Evolutionary conservation across 2,329 filamentous ascomycete species (phyloP).

Genomic region (Calonectria ilicicola): DNA sequence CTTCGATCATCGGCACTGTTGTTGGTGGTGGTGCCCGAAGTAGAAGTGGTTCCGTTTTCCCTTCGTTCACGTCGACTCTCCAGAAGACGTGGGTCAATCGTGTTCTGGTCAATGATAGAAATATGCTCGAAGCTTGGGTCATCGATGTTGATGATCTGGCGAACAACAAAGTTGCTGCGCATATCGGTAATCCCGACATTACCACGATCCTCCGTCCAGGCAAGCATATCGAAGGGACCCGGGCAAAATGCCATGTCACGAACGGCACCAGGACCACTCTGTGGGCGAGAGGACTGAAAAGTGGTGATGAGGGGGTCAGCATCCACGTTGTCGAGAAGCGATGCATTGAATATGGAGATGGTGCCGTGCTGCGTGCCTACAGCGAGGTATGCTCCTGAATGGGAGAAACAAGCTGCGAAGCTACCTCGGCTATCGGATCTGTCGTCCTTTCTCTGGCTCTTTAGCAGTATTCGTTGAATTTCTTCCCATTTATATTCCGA

Average conservation of each 20-base stretch:
- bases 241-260: slow-evolving; percentile 94
- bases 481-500: slow-evolving; percentile 62
- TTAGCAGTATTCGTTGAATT: slow-evolving; percentile 65
- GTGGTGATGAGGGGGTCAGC: slow-evolving; percentile 76
- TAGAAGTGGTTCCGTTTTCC: slow-evolving; percentile 25
- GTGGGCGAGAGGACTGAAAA: slow-evolving; percentile 82
- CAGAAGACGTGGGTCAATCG: slow-evolving; percentile 65
- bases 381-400: slow-evolving; percentile 77
- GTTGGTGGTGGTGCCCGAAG: slow-evolving; percentile 14
- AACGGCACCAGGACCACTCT: slow-evolving; percentile 80
- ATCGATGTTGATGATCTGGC: slow-evolving; percentile 77
- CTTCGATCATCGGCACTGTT: slow-evolving; percentile 41
- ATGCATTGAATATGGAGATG: slow-evolving; percentile 79
- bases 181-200: slow-evolving; percentile 81
- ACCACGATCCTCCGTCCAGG: slow-evolving; percentile 92
- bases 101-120: slow-evolving; percentile 66
- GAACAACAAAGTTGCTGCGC: slow-evolving; percentile 72
- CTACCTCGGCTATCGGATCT: slow-evolving; percentile 72
- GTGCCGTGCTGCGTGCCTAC: slow-evolving; percentile 85
- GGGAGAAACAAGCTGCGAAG: slow-evolving; percentile 83
- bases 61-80: slow-evolving; percentile 60
- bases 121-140: slow-evolving; percentile 69
- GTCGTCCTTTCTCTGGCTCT: slow-evolving; percentile 68
- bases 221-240: slow-evolving; percentile 87
- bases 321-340: slow-evolving; percentile 56